A percentile compares a stretch with the other conserved stretches of the same genome.
phyloP scores from a whole-genome alignment of 768 basidiomycete genomes.

The Boletus sensibilis region DNA sequence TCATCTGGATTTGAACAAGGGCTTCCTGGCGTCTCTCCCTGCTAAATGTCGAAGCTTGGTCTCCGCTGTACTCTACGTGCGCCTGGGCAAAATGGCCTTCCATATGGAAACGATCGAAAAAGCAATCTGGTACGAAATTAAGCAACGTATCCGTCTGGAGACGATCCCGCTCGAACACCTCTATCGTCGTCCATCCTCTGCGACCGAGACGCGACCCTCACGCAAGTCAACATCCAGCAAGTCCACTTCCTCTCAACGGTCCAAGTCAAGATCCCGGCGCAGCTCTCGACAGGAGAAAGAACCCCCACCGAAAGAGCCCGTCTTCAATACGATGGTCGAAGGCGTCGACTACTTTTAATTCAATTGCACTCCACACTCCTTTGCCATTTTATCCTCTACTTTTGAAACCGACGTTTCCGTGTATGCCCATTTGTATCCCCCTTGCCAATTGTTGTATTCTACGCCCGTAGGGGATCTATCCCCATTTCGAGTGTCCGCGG shows the following conservation, averaged over 20 bases:
- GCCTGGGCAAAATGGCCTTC: constrained; percentile 33
- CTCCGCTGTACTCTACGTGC: constrained; percentile 34
- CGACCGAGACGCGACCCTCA: neutral
- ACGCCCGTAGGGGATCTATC: constrained; percentile 1
- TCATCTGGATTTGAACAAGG: constrained; percentile 31
- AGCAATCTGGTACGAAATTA: constrained; percentile 35
- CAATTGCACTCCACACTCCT: constrained; percentile 21
- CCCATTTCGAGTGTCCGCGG: constrained; percentile 1
- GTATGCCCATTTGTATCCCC: constrained; percentile 9
- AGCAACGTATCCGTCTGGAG: constrained; percentile 31
- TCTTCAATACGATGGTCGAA: constrained; percentile 23
- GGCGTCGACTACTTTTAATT: constrained; percentile 34
- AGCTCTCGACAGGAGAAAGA: neutral
- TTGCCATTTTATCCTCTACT: neutral
- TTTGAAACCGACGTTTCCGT: neutral
- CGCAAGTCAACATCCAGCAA: constrained; percentile 5
- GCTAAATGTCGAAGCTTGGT: constrained; percentile 36
- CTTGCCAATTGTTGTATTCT: constrained; percentile 1
- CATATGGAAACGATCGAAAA: constrained; percentile 42
- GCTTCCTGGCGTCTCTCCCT: constrained; percentile 39
- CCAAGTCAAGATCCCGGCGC: constrained; percentile 8
- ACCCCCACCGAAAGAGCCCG: neutral
- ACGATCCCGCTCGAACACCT: constrained; percentile 18
- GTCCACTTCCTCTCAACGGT: constrained; percentile 2
- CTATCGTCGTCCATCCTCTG: constrained; percentile 13